Evolutionary conservation across 805 yeast genomes (phyloP).

Genomic region (Ogataea trehaloabstinens): DNA sequence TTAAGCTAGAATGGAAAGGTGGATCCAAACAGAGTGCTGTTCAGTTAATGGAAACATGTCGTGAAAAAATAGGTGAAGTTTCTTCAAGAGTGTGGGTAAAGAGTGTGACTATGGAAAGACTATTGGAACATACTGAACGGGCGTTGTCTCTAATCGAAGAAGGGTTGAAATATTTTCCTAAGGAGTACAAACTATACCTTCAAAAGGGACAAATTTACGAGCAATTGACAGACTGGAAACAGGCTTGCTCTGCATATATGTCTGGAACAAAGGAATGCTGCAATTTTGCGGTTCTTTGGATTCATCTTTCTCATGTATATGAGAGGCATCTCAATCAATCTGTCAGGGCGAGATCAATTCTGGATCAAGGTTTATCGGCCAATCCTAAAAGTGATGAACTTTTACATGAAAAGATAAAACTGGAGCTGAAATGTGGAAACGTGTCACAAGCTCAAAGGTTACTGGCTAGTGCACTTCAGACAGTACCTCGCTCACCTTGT

Average conservation of each 20-base stretch:
- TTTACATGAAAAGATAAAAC: constrained; percentile 54
- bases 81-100: constrained; percentile 61
- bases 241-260: constrained; percentile 48
- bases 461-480: constrained; percentile 55
- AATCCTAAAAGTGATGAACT: constrained; percentile 50
- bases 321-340: constrained; percentile 37
- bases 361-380: constrained; percentile 63
- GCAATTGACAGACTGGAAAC: constrained; percentile 25
- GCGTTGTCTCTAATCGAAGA: constrained; percentile 43
- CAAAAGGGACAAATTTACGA: constrained; percentile 60
- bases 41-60: constrained; percentile 32
- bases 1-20: constrained; percentile 56
- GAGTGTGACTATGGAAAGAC: constrained; percentile 52
- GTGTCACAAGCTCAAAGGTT: constrained; percentile 50
- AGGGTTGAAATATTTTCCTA: constrained; percentile 51
- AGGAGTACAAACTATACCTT: constrained; percentile 51
- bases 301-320: constrained; percentile 46
- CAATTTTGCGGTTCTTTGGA: constrained; percentile 50
- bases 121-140: constrained; percentile 27
- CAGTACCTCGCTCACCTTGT: constrained; percentile 54
- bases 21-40: constrained; percentile 36
- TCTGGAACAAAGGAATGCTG: constrained; percentile 52
- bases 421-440: constrained; percentile 56
- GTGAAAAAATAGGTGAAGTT: constrained; percentile 12
- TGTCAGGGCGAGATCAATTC: constrained; percentile 64